phyloP scores from a whole-genome alignment of 23 red algal genomes.

The Gracilaria domingensis region DNA sequence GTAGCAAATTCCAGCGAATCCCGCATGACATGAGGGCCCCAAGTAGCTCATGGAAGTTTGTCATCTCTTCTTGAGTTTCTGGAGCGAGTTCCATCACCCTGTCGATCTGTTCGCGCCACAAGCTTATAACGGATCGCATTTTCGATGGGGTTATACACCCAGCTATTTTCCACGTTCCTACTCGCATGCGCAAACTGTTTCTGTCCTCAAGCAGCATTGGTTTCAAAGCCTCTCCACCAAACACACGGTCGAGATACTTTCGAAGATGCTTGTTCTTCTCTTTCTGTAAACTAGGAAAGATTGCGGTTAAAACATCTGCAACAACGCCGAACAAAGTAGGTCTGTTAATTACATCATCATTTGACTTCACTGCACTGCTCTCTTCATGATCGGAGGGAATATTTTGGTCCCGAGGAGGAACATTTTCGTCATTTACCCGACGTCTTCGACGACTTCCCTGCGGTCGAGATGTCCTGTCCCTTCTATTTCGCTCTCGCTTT shows the following conservation, averaged over 20 bases:
- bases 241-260: conserved; percentile 36
- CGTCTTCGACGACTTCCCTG: background rate
- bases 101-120: conserved; percentile 67
- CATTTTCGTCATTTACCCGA: conserved; percentile 30
- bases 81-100: conserved; percentile 23
- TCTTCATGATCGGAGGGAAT: background rate
- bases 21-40: conserved; percentile 53
- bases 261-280: conserved; percentile 44
- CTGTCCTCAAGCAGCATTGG: conserved; percentile 14
- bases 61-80: background rate
- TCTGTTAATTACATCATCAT: background rate
- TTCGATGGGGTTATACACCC: conserved; percentile 46
- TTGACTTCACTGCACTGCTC: background rate
- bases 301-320: conserved; percentile 48
- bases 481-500: background rate
- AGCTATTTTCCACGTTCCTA: conserved; percentile 45
- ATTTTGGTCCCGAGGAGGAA: background rate
- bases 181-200: conserved; percentile 8
- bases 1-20: conserved; percentile 56
- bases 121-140: conserved; percentile 17
- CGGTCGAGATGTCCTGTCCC: background rate
- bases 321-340: conserved; percentile 46
- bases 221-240: conserved; percentile 65
- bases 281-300: conserved; percentile 48
- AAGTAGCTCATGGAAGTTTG: conserved; percentile 41